A percentile compares a stretch with the other conserved stretches of the same genome.
These are phyloP conservation scores for Guyanaporus albipodus DNA, from an alignment of 768 basidiomycete species.

Conservation along the genomic window DNA sequence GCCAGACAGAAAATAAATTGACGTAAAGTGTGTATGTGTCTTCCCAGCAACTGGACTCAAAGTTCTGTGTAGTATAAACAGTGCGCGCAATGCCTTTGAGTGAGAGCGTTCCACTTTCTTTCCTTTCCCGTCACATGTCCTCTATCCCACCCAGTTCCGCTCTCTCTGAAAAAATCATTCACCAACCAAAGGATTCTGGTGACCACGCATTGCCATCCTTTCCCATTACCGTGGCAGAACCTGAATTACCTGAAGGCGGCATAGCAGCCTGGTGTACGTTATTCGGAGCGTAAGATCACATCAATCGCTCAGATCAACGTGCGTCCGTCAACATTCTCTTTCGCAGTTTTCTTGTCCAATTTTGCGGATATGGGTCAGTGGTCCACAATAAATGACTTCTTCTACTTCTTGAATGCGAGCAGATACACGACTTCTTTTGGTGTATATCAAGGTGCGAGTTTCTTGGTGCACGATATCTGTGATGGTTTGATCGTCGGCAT, in stretches of 20 bases:
- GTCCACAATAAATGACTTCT: accelerated
- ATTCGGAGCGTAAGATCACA: slow-evolving; percentile 20
- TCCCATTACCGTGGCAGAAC: neutral
- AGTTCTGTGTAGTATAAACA: too few species aligned
- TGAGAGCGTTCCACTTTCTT: too few species aligned
- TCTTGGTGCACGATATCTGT: neutral
- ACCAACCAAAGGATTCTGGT: neutral
- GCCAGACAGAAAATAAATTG: too few species aligned
- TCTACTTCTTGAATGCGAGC: neutral
- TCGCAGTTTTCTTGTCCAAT: slow-evolving; percentile 27
- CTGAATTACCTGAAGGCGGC: slow-evolving; percentile 16
- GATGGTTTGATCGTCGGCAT: neutral
- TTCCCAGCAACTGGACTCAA: too few species aligned
- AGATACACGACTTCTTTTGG: slow-evolving; percentile 24
- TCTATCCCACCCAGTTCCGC: neutral
- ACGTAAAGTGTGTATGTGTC: too few species aligned
- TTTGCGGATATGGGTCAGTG: slow-evolving; percentile 26
- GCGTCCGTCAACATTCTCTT: neutral
- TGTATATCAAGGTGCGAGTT: slow-evolving; percentile 25
- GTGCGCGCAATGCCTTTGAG: too few species aligned
- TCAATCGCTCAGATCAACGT: neutral
- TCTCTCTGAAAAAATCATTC: neutral
- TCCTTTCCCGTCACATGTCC: neutral
- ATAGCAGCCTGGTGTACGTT: slow-evolving; percentile 25
- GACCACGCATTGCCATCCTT: neutral